A percentile compares a stretch with the other conserved stretches of the same genome.
Conservation (phyloP, 192 early-diverging fungal species). For the Linnemannia hyalina region DNA sequence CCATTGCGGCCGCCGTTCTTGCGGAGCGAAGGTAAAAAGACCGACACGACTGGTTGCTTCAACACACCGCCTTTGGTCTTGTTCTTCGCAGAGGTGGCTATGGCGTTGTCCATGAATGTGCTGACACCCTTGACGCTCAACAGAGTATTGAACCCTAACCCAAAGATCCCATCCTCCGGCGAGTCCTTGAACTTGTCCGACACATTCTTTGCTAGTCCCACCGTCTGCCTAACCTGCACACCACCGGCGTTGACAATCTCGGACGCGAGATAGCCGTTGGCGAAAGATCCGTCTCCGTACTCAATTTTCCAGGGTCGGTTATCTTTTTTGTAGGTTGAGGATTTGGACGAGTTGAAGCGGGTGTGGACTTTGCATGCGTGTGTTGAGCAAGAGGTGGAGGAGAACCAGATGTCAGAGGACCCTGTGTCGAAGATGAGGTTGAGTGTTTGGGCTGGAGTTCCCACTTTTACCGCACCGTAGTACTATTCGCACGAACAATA, state of each 20-base stretch:
- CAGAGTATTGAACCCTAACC: conserved; percentile 66
- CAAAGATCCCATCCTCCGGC: conserved; percentile 72
- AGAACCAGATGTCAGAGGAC: conserved; percentile 70
- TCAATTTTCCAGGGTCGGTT: conserved; percentile 67
- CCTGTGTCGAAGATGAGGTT: conserved; percentile 29
- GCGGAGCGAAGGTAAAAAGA: conserved; percentile 65
- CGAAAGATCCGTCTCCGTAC: conserved; percentile 71
- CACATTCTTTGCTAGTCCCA: conserved; percentile 68
- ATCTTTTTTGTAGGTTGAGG: conserved; percentile 65
- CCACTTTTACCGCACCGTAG: conserved; percentile 9
- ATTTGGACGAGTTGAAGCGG: conserved; percentile 60
- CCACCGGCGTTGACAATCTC: conserved; percentile 72
- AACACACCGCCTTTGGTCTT: conserved; percentile 47
- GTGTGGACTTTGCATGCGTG: conserved; percentile 58
- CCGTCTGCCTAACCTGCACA: conserved; percentile 67
- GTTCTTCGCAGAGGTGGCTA: conserved; percentile 44
- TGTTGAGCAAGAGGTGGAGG: conserved; percentile 56
- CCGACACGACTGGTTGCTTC: conserved; percentile 64
- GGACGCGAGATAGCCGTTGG: conserved; percentile 45
- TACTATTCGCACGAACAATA: conserved; percentile 17
- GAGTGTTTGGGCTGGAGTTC: neutral
- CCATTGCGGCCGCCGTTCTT: conserved; percentile 57
- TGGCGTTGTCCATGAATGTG: conserved; percentile 68
- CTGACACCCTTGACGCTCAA: conserved; percentile 47
- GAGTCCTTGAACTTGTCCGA: conserved; percentile 61